phyloP scores from a whole-genome alignment of 2,329 filamentous ascomycete species.

The Claviceps spartinae region DNA sequence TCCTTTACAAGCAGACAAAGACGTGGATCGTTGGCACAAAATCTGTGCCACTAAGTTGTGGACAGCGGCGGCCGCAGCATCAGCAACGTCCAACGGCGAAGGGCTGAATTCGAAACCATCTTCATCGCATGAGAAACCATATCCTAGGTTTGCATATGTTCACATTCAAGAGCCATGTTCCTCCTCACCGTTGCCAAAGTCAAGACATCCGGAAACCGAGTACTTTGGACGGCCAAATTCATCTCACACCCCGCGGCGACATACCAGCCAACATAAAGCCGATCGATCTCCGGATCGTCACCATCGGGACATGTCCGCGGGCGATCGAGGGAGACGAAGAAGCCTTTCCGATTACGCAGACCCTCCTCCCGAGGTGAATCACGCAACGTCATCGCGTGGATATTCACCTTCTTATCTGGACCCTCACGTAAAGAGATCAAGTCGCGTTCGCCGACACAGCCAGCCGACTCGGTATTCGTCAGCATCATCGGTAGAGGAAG shows the following conservation, averaged over 20 bases:
- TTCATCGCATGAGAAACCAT: slow-evolving; percentile 16
- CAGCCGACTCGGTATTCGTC: slow-evolving; percentile 32
- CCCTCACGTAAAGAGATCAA: slow-evolving; percentile 18
- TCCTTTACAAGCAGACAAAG: slow-evolving; percentile 57
- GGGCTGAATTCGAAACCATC: slow-evolving; percentile 8
- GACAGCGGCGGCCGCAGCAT: slow-evolving; percentile 45
- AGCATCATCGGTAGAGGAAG: slow-evolving; percentile 29
- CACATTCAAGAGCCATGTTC: slow-evolving; percentile 19
- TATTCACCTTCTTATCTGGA: slow-evolving; percentile 21
- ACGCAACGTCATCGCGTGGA: slow-evolving; percentile 11
- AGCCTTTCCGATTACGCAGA: slow-evolving; percentile 39
- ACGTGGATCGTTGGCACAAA: slow-evolving; percentile 81
- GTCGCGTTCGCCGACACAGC: slow-evolving; percentile 31
- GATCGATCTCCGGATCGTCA: slow-evolving; percentile 22
- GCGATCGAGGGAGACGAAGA: slow-evolving; percentile 29
- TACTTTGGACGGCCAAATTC: slow-evolving; percentile 24
- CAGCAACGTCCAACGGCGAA: slow-evolving; percentile 7
- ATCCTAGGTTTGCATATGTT: slow-evolving; percentile 25
- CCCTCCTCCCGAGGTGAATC: slow-evolving; percentile 19
- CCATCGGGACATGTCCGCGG: slow-evolving; percentile 25
- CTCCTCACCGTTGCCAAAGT: slow-evolving; percentile 12
- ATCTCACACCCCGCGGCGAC: slow-evolving; percentile 27
- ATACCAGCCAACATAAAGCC: slow-evolving; percentile 17
- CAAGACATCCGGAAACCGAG: slow-evolving; percentile 18
- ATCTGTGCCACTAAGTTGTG: slow-evolving; percentile 58